Conservation (phyloP, 1,284 basidiomycete species). For the Cystobasidium sp. region DNA sequence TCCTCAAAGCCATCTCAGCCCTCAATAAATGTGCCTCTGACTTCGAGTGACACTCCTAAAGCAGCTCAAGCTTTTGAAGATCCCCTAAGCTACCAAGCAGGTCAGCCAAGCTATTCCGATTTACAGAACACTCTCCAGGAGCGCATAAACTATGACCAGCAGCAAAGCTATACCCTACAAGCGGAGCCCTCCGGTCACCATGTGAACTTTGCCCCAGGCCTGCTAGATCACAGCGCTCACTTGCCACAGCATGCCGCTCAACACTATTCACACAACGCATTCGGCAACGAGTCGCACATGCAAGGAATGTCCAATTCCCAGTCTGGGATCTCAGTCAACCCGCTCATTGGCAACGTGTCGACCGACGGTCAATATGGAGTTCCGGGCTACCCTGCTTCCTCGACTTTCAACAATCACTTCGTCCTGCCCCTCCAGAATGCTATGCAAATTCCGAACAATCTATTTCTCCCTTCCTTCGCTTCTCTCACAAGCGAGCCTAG, state of each 20-base stretch:
- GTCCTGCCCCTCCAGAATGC: neutral
- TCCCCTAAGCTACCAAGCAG: neutral
- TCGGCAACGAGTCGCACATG: too few relatives aligned
- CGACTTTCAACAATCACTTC: conserved; percentile 1
- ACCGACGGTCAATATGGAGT: neutral
- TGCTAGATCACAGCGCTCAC: too few relatives aligned
- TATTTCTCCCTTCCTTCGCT: conserved; percentile 1
- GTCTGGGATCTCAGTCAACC: neutral
- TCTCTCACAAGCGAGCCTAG: neutral
- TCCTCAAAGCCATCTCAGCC: too few relatives aligned
- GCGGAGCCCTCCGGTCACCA: neutral
- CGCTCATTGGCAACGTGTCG: neutral
- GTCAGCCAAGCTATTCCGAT: neutral
- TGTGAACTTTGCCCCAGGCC: too few relatives aligned
- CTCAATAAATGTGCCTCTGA: too few relatives aligned
- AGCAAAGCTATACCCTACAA: neutral
- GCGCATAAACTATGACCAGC: conserved; percentile 6
- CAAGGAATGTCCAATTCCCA: neutral
- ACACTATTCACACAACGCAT: too few relatives aligned
- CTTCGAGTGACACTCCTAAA: too few relatives aligned
- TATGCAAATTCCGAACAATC: neutral
- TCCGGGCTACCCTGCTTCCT: neutral
- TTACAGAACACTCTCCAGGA: neutral
- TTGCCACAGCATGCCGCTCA: too few relatives aligned
- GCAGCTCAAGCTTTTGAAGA: too few relatives aligned